Percentiles rank a stretch among this genome's conserved stretches.
Conservation (phyloP, 148 eudicot species). For the Diospyros lotus region DNA sequence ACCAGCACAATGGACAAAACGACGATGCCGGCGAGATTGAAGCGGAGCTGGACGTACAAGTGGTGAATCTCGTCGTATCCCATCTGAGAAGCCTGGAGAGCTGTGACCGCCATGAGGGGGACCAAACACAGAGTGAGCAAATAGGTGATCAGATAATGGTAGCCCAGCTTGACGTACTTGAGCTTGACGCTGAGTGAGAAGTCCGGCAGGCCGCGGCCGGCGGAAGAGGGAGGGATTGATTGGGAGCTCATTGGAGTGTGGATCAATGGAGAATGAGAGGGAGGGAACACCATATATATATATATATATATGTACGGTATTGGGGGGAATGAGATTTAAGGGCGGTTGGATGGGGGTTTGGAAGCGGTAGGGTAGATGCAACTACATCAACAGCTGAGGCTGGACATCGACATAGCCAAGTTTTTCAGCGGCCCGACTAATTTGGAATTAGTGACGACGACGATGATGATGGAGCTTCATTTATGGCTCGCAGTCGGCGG, state of each 20-base stretch:
- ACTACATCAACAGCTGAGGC: background rate
- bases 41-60: conserved; percentile 39
- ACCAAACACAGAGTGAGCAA: conserved; percentile 37
- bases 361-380: background rate
- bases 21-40: conserved; percentile 29
- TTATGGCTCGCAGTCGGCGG: no score
- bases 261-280: no score
- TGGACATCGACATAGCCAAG: no score
- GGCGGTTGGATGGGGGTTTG: background rate
- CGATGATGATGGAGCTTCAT: no score
- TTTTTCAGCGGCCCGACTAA: no score
- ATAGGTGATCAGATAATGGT: conserved; percentile 50
- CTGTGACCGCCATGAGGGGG: conserved; percentile 30
- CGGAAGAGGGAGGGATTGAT: background rate
- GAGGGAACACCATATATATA: no score
- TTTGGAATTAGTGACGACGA: no score
- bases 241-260: no score
- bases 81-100: conserved; percentile 50
- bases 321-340: background rate
- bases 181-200: conserved; percentile 45
- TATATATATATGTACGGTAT: background rate
- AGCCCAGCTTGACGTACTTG: conserved; percentile 56
- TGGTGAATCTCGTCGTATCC: conserved; percentile 41
- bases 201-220: conserved; percentile 28
- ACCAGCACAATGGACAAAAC: conserved; percentile 25